phyloP scores from a whole-genome alignment of 768 basidiomycete genomes.

The Hemileccinum rubropunctum region DNA sequence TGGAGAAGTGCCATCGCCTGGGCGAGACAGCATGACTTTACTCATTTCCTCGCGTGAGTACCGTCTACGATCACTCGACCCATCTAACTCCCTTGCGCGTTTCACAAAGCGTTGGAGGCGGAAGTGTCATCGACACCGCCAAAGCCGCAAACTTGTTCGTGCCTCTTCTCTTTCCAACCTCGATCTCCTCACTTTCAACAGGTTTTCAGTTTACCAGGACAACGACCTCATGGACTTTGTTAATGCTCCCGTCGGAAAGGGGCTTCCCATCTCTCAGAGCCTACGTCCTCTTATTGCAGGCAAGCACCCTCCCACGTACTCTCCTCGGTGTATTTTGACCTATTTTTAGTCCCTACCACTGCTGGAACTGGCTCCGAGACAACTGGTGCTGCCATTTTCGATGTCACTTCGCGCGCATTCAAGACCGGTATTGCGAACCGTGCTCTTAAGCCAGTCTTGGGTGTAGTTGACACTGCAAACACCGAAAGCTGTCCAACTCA shows the following conservation, averaged over 20 bases:
- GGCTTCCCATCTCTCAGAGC: slow-evolving; percentile 71
- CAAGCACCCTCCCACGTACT: slow-evolving; percentile 15
- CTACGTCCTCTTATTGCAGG: slow-evolving; percentile 86
- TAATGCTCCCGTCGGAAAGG: slow-evolving; percentile 94
- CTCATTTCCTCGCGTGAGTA: slow-evolving; percentile 86
- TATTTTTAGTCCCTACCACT: slow-evolving; percentile 57
- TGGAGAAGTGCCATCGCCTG: slow-evolving; percentile 88
- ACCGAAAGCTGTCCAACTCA: slow-evolving; percentile 90
- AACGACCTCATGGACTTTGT: slow-evolving; percentile 94
- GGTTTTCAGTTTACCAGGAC: slow-evolving; percentile 89
- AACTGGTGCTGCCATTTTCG: slow-evolving; percentile 91
- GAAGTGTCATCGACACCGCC: slow-evolving; percentile 93
- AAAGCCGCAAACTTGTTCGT: slow-evolving; percentile 88
- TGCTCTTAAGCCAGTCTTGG: slow-evolving; percentile 86
- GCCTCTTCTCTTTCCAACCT: background rate
- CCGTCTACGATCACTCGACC: background rate
- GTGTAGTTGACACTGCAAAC: slow-evolving; percentile 85
- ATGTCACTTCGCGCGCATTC: slow-evolving; percentile 88
- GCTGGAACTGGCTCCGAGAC: slow-evolving; percentile 94
- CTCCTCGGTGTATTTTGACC: slow-evolving; percentile 1
- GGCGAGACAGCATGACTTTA: slow-evolving; percentile 84
- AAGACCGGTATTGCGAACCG: slow-evolving; percentile 96
- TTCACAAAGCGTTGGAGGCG: slow-evolving; percentile 76
- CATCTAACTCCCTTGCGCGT: background rate
- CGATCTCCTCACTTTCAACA: slow-evolving; percentile 27